Evolutionary conservation across 2,329 filamentous ascomycete genomes (phyloP).

Genomic region (Coleophoma eucalyptorum): DNA sequence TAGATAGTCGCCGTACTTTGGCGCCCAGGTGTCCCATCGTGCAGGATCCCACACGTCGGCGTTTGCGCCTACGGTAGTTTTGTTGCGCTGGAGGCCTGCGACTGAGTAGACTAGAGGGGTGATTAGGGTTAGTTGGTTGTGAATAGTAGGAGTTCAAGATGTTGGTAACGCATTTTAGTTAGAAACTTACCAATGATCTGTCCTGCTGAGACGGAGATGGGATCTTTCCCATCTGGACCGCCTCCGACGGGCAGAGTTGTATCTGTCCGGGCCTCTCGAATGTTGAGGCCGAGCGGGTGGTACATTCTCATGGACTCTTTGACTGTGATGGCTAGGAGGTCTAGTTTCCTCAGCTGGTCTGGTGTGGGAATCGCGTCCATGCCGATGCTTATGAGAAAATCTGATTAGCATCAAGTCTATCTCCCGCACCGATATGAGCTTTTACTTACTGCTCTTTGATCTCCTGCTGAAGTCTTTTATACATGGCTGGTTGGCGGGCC

Average conservation of each 20-base stretch:
- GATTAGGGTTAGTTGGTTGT: background rate
- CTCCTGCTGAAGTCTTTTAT: background rate
- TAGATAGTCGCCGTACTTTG: constrained; percentile 32
- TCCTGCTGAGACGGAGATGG: constrained; percentile 18
- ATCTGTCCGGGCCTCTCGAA: constrained; percentile 40
- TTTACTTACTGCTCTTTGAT: background rate
- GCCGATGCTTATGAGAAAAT: background rate
- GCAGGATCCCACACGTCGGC: constrained; percentile 28
- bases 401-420: background rate
- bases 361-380: background rate
- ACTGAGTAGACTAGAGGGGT: constrained; percentile 30
- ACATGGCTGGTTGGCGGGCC: background rate
- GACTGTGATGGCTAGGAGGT: background rate
- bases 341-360: background rate
- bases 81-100: constrained; percentile 15
- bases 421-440: background rate
- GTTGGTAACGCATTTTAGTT: background rate
- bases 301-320: constrained; percentile 1
- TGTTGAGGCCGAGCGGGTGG: constrained; percentile 30
- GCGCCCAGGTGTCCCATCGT: constrained; percentile 31
- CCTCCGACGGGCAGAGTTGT: constrained; percentile 23
- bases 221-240: constrained; percentile 16
- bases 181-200: constrained; percentile 5
- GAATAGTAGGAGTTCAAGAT: background rate
- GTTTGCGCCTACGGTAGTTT: constrained; percentile 21